Evolutionary conservation across 257 asterid genomes (phyloP).

Genomic region (Solanum boliviense): DNA sequence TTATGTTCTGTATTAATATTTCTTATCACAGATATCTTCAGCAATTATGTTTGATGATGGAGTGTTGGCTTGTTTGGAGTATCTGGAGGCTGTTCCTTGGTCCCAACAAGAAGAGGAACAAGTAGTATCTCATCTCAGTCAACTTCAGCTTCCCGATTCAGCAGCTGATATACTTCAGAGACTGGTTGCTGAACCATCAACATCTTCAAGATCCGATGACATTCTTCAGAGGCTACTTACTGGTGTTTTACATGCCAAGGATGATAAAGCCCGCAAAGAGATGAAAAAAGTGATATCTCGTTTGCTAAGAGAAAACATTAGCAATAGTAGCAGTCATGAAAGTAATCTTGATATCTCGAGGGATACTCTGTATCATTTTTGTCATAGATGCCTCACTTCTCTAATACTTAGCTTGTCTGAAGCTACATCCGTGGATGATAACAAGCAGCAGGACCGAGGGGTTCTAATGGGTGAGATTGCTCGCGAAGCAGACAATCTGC

Average conservation of each 20-base stretch:
- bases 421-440: slow-evolving; percentile 49
- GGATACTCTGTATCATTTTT: slow-evolving; percentile 58
- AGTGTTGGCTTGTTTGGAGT: slow-evolving; percentile 60
- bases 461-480: slow-evolving; percentile 66
- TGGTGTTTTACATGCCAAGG: slow-evolving; percentile 65
- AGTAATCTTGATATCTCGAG: slow-evolving; percentile 37
- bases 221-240: slow-evolving; percentile 51
- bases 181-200: slow-evolving; percentile 49
- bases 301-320: slow-evolving; percentile 45
- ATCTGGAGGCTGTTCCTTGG: slow-evolving; percentile 88
- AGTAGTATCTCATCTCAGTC: slow-evolving; percentile 42
- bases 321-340: background rate
- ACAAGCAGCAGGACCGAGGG: slow-evolving; percentile 53
- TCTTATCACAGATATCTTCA: slow-evolving; percentile 48
- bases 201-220: slow-evolving; percentile 55
- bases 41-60: slow-evolving; percentile 75
- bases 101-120: slow-evolving; percentile 67
- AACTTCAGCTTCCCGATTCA: slow-evolving; percentile 43
- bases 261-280: slow-evolving; percentile 69
- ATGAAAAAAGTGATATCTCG: slow-evolving; percentile 54
- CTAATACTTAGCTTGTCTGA: slow-evolving; percentile 62
- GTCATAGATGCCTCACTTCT: slow-evolving; percentile 73
- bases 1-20: background rate
- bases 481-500: slow-evolving; percentile 82
- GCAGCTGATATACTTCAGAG: slow-evolving; percentile 59